phyloP scores from a whole-genome alignment of 192 early-diverging fungal species.

The Podochytrium sp. region DNA sequence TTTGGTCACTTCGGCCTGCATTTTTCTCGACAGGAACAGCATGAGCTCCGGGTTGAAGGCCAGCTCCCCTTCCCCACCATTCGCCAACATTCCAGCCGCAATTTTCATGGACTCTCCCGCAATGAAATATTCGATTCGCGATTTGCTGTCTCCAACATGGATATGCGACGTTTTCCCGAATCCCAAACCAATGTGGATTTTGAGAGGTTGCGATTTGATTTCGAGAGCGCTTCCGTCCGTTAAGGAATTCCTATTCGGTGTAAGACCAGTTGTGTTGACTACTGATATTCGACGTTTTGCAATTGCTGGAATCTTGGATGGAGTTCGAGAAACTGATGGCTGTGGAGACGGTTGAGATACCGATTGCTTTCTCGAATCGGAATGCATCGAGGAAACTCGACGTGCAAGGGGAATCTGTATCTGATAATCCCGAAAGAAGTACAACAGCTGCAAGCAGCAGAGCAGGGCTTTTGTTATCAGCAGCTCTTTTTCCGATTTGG shows the following conservation, averaged over 20 bases:
- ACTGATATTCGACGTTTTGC: not conserved
- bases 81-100: constrained; percentile 5
- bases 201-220: constrained; percentile 19
- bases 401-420: constrained; percentile 22
- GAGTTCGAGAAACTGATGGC: too few species aligned
- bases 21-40: not conserved
- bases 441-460: constrained; percentile 20
- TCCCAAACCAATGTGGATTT: constrained; percentile 34
- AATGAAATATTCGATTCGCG: constrained; percentile 29
- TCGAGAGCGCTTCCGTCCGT: not conserved
- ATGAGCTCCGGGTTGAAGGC: constrained; percentile 31
- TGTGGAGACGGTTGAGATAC: too few species aligned
- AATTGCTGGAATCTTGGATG: too few species aligned
- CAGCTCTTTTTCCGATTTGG: constrained; percentile 3
- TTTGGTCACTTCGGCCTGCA: constrained; percentile 6
- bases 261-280: too few species aligned
- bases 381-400: too few species aligned
- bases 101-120: constrained; percentile 28
- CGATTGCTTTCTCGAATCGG: too few species aligned
- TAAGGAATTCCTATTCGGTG: too few species aligned
- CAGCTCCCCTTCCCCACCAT: constrained; percentile 23
- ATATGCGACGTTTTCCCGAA: constrained; percentile 29
- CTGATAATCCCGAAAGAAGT: constrained; percentile 24
- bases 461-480: not conserved
- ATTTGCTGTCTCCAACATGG: constrained; percentile 13